Evolutionary conservation across 2,329 filamentous ascomycete species (phyloP).

Genomic region (Ophiocordyceps unilateralis): DNA sequence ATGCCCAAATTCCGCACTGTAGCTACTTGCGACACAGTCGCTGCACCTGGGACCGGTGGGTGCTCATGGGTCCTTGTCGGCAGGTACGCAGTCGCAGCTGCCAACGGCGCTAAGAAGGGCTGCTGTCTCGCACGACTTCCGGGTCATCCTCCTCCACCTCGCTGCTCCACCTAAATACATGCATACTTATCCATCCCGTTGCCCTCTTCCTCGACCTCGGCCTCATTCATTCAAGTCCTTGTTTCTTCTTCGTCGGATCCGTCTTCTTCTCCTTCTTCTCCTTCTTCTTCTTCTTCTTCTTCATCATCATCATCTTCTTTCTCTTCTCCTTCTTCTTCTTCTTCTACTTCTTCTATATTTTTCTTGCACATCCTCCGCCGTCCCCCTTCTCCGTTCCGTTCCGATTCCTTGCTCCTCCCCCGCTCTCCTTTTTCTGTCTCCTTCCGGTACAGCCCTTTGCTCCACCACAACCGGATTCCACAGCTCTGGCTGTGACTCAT

Average conservation of each 20-base stretch:
- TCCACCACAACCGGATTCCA: background rate
- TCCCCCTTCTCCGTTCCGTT: background rate
- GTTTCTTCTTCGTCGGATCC: background rate
- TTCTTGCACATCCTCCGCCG: too few species aligned
- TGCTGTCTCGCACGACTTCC: slow-evolving; percentile 2
- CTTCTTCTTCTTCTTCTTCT: background rate
- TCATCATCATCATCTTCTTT: background rate
- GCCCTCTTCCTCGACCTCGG: slow-evolving; percentile 5
- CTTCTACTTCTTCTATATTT: background rate
- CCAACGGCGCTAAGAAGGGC: slow-evolving; percentile 4
- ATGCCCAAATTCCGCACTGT: background rate
- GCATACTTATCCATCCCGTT: slow-evolving; percentile 8
- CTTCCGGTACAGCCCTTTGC: background rate
- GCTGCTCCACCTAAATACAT: slow-evolving; percentile 1
- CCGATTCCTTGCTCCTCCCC: too few species aligned
- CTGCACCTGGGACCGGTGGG: background rate
- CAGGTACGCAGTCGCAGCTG: slow-evolving; percentile 4
- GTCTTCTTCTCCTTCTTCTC: slow-evolving; percentile 1
- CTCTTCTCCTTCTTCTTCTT: background rate
- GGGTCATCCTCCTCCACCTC: background rate
- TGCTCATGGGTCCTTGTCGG: slow-evolving; percentile 1
- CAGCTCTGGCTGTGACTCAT: background rate
- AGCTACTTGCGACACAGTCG: background rate
- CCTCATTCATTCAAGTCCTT: background rate
- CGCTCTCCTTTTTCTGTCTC: background rate